phyloP scores from a whole-genome alignment of 352 stramenopile species.

The Phytophthora cactorum region DNA sequence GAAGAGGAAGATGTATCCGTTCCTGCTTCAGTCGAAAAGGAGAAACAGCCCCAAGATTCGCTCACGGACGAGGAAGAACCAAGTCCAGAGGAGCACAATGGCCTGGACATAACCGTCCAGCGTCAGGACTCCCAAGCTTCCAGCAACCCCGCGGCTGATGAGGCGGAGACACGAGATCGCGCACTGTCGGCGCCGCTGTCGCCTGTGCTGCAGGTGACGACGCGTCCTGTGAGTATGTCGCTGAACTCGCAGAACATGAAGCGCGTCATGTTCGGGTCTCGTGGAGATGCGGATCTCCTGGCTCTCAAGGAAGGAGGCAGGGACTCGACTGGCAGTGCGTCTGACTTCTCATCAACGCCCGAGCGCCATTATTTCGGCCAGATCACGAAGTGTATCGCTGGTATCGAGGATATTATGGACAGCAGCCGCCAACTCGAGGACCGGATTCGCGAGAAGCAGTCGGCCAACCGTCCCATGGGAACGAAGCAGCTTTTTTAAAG shows the following conservation, averaged over 20 bases:
- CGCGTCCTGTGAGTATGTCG: constrained; percentile 24
- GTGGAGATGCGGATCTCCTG: constrained; percentile 14
- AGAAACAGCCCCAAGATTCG: constrained; percentile 20
- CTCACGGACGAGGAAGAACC: constrained; percentile 27
- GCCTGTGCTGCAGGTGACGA: constrained; percentile 13
- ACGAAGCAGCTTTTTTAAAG: constrained; percentile 6
- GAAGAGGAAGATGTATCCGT: constrained; percentile 2
- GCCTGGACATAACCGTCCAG: neutral
- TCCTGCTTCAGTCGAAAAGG: constrained; percentile 1
- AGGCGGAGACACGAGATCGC: constrained; percentile 10
- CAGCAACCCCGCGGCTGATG: constrained; percentile 19
- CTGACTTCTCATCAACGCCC: constrained; percentile 31
- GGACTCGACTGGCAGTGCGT: constrained; percentile 30
- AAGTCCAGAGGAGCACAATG: constrained; percentile 1
- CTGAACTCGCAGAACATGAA: constrained; percentile 28
- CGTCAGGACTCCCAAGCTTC: constrained; percentile 18
- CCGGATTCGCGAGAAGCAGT: constrained; percentile 32
- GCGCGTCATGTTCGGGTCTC: constrained; percentile 25
- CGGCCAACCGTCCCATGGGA: neutral
- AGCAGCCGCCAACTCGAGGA: constrained; percentile 33
- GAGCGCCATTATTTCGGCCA: constrained; percentile 34
- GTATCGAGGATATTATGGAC: constrained; percentile 40
- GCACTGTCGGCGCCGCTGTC: constrained; percentile 22
- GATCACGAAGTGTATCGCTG: constrained; percentile 39
- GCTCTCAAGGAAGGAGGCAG: constrained; percentile 26